These are phyloP conservation scores for Trichophyton equinum DNA, from an alignment of 2,329 filamentous ascomycete species.

Conservation along the genomic window DNA sequence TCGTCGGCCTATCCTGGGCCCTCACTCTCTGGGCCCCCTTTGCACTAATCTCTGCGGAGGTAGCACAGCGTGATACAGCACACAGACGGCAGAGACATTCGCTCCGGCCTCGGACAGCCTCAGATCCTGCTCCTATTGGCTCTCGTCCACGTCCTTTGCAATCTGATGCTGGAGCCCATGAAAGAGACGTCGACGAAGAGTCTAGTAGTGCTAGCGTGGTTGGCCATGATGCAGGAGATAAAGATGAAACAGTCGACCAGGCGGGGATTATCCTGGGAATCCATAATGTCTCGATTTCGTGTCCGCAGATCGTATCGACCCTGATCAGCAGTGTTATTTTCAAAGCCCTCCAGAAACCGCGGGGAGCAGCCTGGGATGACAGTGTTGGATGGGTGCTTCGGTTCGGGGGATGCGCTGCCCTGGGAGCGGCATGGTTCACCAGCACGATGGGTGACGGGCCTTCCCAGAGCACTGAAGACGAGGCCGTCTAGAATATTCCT, in stretches of 20 bases:
- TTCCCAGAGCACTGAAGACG: background rate
- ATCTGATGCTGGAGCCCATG: conserved; percentile 5
- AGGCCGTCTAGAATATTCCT: background rate
- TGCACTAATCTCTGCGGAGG: conserved; percentile 86
- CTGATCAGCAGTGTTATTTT: conserved; percentile 76
- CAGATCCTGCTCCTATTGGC: background rate
- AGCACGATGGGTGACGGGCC: conserved; percentile 51
- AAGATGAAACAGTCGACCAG: conserved; percentile 55
- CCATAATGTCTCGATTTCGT: conserved; percentile 87
- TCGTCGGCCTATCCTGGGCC: conserved; percentile 85
- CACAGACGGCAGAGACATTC: conserved; percentile 38
- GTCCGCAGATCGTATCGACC: conserved; percentile 83
- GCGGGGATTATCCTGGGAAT: conserved; percentile 86
- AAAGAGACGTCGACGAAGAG: conserved; percentile 17
- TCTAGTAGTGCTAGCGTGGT: conserved; percentile 20
- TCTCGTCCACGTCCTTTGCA: background rate
- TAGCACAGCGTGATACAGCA: conserved; percentile 66
- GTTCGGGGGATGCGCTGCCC: conserved; percentile 65
- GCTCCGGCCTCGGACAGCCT: conserved; percentile 9
- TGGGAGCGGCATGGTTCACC: conserved; percentile 65
- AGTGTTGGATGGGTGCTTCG: conserved; percentile 79
- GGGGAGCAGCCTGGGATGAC: conserved; percentile 70
- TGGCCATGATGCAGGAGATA: conserved; percentile 20
- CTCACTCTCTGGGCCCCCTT: conserved; percentile 90
- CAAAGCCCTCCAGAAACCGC: conserved; percentile 70